Base-by-base conservation (phyloP, 2,329 filamentous ascomycete genomes). In the Penicillium sp. region DNA sequence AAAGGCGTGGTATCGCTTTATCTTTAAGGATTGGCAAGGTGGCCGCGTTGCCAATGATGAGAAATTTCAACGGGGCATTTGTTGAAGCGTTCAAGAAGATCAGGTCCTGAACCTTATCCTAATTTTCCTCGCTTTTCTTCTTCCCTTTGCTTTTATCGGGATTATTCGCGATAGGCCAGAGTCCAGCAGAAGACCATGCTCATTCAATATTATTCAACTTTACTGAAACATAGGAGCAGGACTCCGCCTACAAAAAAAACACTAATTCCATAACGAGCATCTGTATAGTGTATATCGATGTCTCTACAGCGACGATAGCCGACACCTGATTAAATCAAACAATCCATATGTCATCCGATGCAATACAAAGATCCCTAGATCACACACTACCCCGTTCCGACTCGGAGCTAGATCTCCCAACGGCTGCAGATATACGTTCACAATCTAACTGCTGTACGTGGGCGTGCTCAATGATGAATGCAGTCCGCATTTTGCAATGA, bases 241-340 rank as follows among this genome's bases (percentile, higher is more conserved):
- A 8, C 26, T 44, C 7, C 46, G 48, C 11, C 18, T 50, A 8
- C 41, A 39, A 22, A 34, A 28, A 8, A 27, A 32, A 4, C 28
- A 40, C 14, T 3, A 28, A 10, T 6, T 31, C 18, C 22, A 41
- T 6, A n/a, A 35, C 3, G 6, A 24, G n/a, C 16, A 18, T 22
- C 38, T 44, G 6, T 56, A 45, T 18, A 37, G 23, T 28, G 29
- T 54, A 3, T 36, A 49, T 24, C 50, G 48, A 7, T 56, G 53
- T 24, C 16, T 54, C 10, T 43, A 40, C 23, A 22, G 28, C 11
- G 10, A 44, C 2, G n/a, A 43, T n/a, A 14, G 16, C 22, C 20
- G 26, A 27, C 16, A 9, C 16, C n/a, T 14, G 18, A 32, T 5
- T 31, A 20, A 3, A 20, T 20, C n/a, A 18, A 32, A 32, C 8